Evolutionary conservation across 176 grass and related monocot genomes (phyloP), one percentile per base, ranked within the genome.

Genomic region (Thalia dealbata): DNA sequence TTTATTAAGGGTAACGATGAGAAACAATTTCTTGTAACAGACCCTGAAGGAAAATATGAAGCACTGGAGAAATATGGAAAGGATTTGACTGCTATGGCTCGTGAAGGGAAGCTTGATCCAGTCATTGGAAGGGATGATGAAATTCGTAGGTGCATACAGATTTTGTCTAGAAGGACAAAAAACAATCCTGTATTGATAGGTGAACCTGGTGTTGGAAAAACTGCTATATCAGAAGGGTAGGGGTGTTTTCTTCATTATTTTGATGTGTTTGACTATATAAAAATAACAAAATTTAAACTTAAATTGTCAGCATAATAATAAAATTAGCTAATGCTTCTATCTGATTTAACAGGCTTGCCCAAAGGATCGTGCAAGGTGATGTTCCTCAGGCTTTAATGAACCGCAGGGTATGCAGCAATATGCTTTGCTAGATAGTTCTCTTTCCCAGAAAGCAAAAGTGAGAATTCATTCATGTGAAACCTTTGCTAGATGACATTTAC

Each of bases 51-150:
- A 3, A 97, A 97, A 44, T 97, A 93, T 7, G 95, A 97, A 87
- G 90, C 95, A 56, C 78, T 97, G 55, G 95, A 97, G 67, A 97
- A 88, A 75, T 97, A 97, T 81, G 95, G 95, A 67, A 97, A 97
- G 52, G 95, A 97, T 43, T 87, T 97, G 74, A 93, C 95, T 72
- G 83, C 95, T 72, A 97, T 93, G 87, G 95, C 90, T 63, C 80
- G 90, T 22, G 81, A 93, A 80, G 95, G 95, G 78, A 97, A 97
- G 69, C 95, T 97, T 68, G 95, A 97, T 84, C 95, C 95, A 14
- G 95, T 97, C 79, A 97, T 97, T 64, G 95, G 95, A 67, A 91
- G 95, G 74, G 95, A 93, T 81, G 95, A 97, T 86, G 95, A 97
- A 76, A 97, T 97, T 58, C 83, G 95, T 75, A 90, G 95, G 78